These are phyloP conservation scores for Musa beccarii DNA, from an alignment of 176 grass and related monocot genomes.

Conservation along the genomic window DNA sequence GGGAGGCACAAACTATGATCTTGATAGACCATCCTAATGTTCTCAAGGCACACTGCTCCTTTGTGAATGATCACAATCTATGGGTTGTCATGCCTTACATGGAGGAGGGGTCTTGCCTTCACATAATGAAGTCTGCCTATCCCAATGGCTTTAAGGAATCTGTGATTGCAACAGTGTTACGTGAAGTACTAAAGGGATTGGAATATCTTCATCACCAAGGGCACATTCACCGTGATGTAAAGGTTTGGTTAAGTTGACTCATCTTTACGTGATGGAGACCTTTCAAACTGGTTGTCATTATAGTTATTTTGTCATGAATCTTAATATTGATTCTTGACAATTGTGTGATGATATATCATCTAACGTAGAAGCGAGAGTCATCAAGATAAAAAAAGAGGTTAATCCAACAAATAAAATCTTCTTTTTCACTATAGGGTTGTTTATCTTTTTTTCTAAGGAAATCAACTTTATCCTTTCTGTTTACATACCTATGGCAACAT, in stretches of 20 bases:
- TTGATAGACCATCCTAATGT: conserved; percentile 91
- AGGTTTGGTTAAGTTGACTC: conserved; percentile 39
- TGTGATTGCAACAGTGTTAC: conserved; percentile 74
- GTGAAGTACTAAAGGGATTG: conserved; percentile 78
- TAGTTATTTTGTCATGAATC: not conserved
- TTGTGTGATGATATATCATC: not conserved
- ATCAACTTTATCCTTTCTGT: no score
- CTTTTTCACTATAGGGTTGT: not conserved
- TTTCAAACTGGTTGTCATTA: no score
- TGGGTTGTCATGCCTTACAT: conserved; percentile 99
- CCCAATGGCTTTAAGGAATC: conserved; percentile 67
- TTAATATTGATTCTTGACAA: not conserved
- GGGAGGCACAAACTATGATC: conserved; percentile 91
- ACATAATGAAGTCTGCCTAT: conserved; percentile 89
- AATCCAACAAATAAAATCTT: no score
- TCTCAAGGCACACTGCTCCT: conserved; percentile 80
- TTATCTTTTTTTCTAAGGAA: not conserved
- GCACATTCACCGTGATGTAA: conserved; percentile 89
- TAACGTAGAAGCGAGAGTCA: not conserved
- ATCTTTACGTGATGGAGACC: not conserved
- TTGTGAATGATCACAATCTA: conserved; percentile 55
- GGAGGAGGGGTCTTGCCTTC: conserved; percentile 87
- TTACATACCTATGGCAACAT: no score
- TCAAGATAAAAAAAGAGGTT: not conserved
- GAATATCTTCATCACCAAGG: conserved; percentile 90